Evolutionary conservation across 2,329 filamentous ascomycete genomes (phyloP).

Genomic region (Teratosphaeria destructans): DNA sequence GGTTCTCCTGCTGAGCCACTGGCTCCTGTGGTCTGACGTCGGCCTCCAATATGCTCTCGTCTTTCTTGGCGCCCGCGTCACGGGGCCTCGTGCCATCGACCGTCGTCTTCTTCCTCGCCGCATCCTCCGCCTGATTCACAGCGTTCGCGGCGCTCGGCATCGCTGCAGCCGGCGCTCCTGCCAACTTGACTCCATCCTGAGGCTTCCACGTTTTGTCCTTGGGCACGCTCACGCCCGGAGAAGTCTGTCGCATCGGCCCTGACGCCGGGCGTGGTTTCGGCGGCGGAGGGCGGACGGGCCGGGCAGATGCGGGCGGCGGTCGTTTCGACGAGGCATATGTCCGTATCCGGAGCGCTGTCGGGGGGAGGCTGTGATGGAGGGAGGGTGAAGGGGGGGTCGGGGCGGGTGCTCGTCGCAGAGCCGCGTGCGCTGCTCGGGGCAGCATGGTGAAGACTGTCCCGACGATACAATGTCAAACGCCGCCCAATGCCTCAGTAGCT

Average conservation of each 20-base stretch:
- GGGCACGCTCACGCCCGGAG: slow-evolving; percentile 21
- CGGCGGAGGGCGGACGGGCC: slow-evolving; percentile 10
- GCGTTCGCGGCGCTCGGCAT: slow-evolving; percentile 6
- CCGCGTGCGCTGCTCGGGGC: slow-evolving; percentile 20
- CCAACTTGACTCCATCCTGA: slow-evolving; percentile 30
- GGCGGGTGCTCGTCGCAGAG: slow-evolving; percentile 10
- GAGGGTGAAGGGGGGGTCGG: slow-evolving; percentile 4
- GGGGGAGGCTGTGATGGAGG: slow-evolving; percentile 9
- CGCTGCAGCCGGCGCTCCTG: slow-evolving; percentile 14
- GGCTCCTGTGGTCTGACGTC: slow-evolving; percentile 15
- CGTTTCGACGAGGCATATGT: slow-evolving; percentile 13
- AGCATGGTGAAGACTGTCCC: slow-evolving; percentile 16
- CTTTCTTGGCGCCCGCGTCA: slow-evolving; percentile 23
- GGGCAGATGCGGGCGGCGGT: slow-evolving; percentile 6
- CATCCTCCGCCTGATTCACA: slow-evolving; percentile 4
- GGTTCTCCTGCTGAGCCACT: slow-evolving; percentile 19
- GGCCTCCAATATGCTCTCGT: slow-evolving; percentile 8
- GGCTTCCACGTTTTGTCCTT: slow-evolving; percentile 28
- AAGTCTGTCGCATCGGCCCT: slow-evolving; percentile 20
- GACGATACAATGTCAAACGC: neutral
- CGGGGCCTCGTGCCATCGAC: slow-evolving; percentile 24
- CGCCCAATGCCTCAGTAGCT: neutral
- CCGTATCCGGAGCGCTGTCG: slow-evolving; percentile 12
- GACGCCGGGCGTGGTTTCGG: slow-evolving; percentile 9
- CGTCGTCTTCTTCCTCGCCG: slow-evolving; percentile 8